Base-by-base conservation (phyloP, 495 filamentous ascomycete species). In the Beverwykella pulmonaria region DNA sequence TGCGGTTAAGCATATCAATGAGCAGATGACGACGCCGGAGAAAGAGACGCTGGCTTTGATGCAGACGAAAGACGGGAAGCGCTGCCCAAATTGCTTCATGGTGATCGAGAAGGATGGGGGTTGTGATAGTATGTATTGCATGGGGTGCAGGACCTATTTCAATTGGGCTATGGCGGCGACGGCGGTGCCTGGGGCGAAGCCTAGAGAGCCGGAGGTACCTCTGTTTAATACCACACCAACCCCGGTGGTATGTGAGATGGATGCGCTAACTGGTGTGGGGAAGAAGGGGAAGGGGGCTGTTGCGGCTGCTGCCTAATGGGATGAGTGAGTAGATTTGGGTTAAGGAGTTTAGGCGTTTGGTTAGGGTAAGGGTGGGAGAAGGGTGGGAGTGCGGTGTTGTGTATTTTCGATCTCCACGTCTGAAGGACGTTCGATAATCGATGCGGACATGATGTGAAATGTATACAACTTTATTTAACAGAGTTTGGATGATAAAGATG, bases 81-180 rank as follows among this genome's bases (percentile, higher is more conserved):
- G 64, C 15, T 67, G 64, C 39, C 64, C 64, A 14, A 67, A 67
- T 27, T 67, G 64, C 58, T 61, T n/a, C 39, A n/a, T 67, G 46
- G 64, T 67, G 0, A 67, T 67, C 22, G 64, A 67, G 52, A 67
- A 67, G 26, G 64, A 67, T 23, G 64, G 64, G 1, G 64, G 64
- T 29, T 67, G 64, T 23, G 41, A 67, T 26, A 52, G 49, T 32
- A 61, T 67, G 57, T 67, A 57, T 29, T 67, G 64, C 29, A 26
- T 36, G 49, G 58, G 58, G 2, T 67, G 64, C 26, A 44, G 49
- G 34, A 67, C 64, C 6, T 67, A 48, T 26, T 67, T 67, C 50
- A 48, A 67, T 41, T 67, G 64, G 64, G 57, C 30, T 0, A 61
- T 27, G 22, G 64, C 64, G 25, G 57, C 64, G n/a, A 56, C 34